Base-by-base conservation (phyloP, 306 rosid genomes). In the Trifolium fragiferum region DNA sequence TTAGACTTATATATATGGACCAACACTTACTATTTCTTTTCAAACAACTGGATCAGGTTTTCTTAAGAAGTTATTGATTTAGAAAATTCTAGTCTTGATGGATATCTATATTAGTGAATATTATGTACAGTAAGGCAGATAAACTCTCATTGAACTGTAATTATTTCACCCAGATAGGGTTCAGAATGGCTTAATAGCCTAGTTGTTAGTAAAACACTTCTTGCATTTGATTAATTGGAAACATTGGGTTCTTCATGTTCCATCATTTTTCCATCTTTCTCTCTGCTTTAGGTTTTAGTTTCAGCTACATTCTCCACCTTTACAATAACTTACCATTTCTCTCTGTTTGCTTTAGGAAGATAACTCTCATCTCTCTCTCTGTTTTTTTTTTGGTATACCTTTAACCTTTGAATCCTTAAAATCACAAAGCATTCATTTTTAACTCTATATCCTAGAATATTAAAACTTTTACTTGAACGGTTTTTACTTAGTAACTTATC, bases 21-120 rank as follows among this genome's bases (percentile, higher is more conserved):
- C 2, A 23, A 3, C 27, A 3, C 2, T 23, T 23, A 23, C 27
- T 23, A 23, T 23, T 23, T 23, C 2, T 23, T 23, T 23, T 23
- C 27, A 23, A 23, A 23, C 2, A 23, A 23, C 27, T 23, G 27
- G 2, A 23, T 23, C 27, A 23, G 2, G 2, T 23, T 2, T 23
- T 23, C 2, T 23, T 23, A 1, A 23, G 27, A 23, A 23, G 2
- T 21, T 21, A 21, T 21, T 21, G 25, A 21, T 21, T 21, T 21
- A 21, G 25, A 21, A 21, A 70, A 58, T 46, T 40, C 3, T 18
- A n/a, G 13, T 76, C 10, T 55, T 62, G 64, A 41, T 59, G 64
- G 69, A 68, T 68, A 62, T 80, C 23, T 21, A 57, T 73, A 30
- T 61, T 74, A 58, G 38, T 30, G 53, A 51, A 12, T 49, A 15